phyloP scores from a whole-genome alignment of 2,329 filamentous ascomycete genomes.

The Camptophora hylomeconis region DNA sequence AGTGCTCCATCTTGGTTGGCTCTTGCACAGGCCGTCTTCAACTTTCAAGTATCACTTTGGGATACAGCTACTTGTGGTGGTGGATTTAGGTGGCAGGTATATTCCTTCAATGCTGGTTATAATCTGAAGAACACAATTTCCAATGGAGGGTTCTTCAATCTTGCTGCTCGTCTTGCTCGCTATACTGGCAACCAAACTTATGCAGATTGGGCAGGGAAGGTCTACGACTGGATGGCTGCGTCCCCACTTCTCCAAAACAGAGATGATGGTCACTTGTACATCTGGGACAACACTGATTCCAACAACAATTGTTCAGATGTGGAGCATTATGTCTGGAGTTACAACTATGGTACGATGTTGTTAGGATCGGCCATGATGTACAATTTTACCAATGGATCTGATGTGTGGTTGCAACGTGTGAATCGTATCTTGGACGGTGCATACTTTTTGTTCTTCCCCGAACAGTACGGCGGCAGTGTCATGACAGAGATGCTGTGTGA shows the following conservation, averaged over 20 bases:
- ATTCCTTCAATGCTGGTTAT: constrained; percentile 37
- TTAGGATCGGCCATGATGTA: constrained; percentile 55
- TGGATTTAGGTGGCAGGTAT: constrained; percentile 74
- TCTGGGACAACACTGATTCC: constrained; percentile 50
- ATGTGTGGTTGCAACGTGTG: constrained; percentile 44
- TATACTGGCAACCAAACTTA: constrained; percentile 28
- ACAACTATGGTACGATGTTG: constrained; percentile 49
- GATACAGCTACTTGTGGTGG: constrained; percentile 52
- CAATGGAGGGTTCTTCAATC: constrained; percentile 39
- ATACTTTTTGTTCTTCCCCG: constrained; percentile 37
- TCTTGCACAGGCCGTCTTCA: constrained; percentile 63
- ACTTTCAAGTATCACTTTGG: constrained; percentile 59
- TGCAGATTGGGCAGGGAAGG: constrained; percentile 25
- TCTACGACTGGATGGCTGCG: constrained; percentile 37
- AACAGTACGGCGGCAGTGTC: constrained; percentile 33
- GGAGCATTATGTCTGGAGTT: constrained; percentile 51
- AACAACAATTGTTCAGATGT: constrained; percentile 46
- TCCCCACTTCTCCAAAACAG: constrained; percentile 42
- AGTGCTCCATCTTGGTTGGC: constrained; percentile 55
- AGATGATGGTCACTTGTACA: constrained; percentile 33
- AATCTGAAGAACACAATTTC: constrained; percentile 40
- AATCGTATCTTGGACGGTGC: constrained; percentile 41
- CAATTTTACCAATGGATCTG: constrained; percentile 43
- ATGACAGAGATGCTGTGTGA: constrained; percentile 60
- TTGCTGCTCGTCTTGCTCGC: constrained; percentile 29